Base-by-base conservation (phyloP, 2,329 filamentous ascomycete species). In the Aspergillus ochraceus region DNA sequence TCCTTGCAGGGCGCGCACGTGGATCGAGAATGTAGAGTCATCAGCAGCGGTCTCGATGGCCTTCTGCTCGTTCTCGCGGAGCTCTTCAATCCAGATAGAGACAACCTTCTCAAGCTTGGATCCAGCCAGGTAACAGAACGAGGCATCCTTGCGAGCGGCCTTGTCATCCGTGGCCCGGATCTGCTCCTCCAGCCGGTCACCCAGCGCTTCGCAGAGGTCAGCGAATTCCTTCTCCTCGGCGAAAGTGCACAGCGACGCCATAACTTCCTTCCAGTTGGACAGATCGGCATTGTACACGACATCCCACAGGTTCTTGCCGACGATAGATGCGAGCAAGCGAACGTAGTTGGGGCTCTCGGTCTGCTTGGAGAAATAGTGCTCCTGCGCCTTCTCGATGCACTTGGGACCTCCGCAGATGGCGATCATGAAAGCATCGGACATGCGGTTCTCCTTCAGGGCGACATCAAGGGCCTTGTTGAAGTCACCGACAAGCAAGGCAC, bases 21-120 rank as follows among this genome's bases (percentile, higher is more conserved):
- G 95, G 53, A 98, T 88, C 0, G 94, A 96, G 78, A 97, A 99
- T 59, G 87, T 90, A 22, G 91, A 94, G 69, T 92, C 91, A 36
- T 86, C 86, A 24, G 83, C 83, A 20, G 85, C 82, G 63, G 88
- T 84, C 68, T 92, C 84, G 62, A 96, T 81, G 12, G 87, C 88
- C 49, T 87, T 86, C 68, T 89, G 86, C 76, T 97, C 92, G 24
- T 88, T 85, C 77, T 98, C 92, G 66, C 92, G 85, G 17, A 98
- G 86, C 76, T 98, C 93, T 54, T 90, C 84, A 56, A 94, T 89
- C 95, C 95, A 99, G 71, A 98, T 97, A 39, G 85, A 85, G 50
- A 98, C 91, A 24, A 98, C 94, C 84, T 99, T 99, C 77, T 99
- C 94, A 4, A 99, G 84, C 79, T 97, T 98, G 19, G 94, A 96